Evolutionary conservation across 2,329 filamentous ascomycete species (phyloP).

Genomic region (Talaromyces sp.): DNA sequence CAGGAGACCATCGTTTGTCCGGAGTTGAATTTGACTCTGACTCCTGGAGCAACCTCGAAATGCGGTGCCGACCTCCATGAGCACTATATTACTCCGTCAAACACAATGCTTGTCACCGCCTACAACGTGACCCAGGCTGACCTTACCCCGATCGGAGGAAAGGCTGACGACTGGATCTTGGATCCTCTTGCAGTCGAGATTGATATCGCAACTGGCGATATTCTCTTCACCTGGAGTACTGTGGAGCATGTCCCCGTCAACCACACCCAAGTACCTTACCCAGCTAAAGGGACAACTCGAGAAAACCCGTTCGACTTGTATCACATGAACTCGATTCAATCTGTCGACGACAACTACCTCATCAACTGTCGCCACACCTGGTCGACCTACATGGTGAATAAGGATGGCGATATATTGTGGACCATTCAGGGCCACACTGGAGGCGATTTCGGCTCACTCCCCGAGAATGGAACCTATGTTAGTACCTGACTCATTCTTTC

Average conservation of each 20-base stretch:
- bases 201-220: slow-evolving; percentile 33
- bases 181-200: slow-evolving; percentile 42
- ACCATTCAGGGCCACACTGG: slow-evolving; percentile 9
- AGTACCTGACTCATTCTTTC: slow-evolving; percentile 13
- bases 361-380: slow-evolving; percentile 32
- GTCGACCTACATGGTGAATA: slow-evolving; percentile 25
- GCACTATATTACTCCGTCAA: slow-evolving; percentile 37
- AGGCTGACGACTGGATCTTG: slow-evolving; percentile 31
- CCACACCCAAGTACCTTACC: slow-evolving; percentile 21
- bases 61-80: slow-evolving; percentile 37
- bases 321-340: slow-evolving; percentile 30
- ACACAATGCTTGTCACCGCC: slow-evolving; percentile 38
- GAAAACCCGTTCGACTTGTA: slow-evolving; percentile 29
- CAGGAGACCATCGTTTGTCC: neutral
- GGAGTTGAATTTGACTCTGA: neutral
- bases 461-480: neutral
- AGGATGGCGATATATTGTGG: slow-evolving; percentile 26
- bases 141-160: slow-evolving; percentile 32
- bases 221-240: slow-evolving; percentile 43
- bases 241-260: slow-evolving; percentile 30
- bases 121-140: slow-evolving; percentile 36
- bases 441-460: slow-evolving; percentile 1
- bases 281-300: slow-evolving; percentile 16
- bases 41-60: neutral
- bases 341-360: slow-evolving; percentile 27